Conservation (phyloP, 75 land plant genomes). For the Pinus albicaulis region DNA sequence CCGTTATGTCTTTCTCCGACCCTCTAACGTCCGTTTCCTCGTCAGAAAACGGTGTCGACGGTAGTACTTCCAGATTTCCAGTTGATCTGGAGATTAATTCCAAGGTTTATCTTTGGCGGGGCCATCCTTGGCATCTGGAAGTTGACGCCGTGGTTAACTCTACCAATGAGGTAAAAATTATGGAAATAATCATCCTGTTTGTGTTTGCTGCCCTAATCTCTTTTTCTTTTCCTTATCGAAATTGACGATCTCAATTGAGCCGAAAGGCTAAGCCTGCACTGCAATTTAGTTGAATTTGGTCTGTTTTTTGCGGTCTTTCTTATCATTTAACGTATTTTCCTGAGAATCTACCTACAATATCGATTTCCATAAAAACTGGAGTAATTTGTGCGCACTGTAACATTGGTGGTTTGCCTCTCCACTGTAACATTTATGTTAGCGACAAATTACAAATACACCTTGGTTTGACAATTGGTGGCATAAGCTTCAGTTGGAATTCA, state of each 20-base stretch:
- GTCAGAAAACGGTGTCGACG: constrained; percentile 28
- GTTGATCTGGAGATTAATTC: constrained; percentile 89
- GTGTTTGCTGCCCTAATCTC: constrained; percentile 2
- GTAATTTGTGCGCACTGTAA: no score
- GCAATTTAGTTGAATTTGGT: background rate
- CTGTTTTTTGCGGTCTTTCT: background rate
- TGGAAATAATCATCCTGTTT: background rate
- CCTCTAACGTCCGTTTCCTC: constrained; percentile 37
- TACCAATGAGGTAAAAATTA: constrained; percentile 77
- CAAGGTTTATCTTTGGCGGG: constrained; percentile 91
- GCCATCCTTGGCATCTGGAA: constrained; percentile 91
- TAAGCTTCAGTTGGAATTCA: no score
- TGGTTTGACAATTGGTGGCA: no score
- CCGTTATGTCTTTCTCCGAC: constrained; percentile 42
- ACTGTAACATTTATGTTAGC: background rate
- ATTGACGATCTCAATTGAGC: background rate
- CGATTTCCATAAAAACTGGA: no score
- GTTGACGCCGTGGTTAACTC: constrained; percentile 99
- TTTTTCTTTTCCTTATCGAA: background rate
- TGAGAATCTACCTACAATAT: background rate
- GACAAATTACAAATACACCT: no score
- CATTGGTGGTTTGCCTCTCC: no score
- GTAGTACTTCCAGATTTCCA: constrained; percentile 66
- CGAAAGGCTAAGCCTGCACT: background rate
- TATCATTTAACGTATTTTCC: background rate